Evolutionary conservation across 2,329 filamentous ascomycete species (phyloP), one percentile per base, ranked within the genome.

Genomic region (Colletotrichum tamarilloi): DNA sequence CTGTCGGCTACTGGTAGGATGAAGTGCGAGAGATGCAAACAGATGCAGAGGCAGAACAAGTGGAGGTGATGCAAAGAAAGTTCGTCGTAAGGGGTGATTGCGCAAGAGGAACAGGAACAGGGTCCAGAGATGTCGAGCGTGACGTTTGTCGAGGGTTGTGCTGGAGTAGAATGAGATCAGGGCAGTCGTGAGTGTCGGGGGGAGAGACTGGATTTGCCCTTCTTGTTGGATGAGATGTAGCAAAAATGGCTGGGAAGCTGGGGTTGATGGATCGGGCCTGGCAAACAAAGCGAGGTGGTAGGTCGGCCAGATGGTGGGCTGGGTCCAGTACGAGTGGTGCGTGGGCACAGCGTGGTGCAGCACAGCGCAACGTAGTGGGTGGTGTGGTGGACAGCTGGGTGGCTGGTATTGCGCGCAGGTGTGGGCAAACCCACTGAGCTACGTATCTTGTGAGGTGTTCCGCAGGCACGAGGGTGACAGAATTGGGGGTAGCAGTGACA

Each of bases 211-310:
- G 49, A 73, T 71, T 73, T 71, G 67, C 62, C 62, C 60, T 69
- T 49, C 49, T 62, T 73, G 71, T 71, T 73, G 67, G 71, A 73
- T 58, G 67, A 66, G 46, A 24, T 60, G 67, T 66, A 71, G 71
- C 67, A 73, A 66, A 71, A 73, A 73, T 71, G 71, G 71, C 71
- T 73, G 71, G 71, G 71, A 73, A 73, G 71, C 71, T 70, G 67
- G 71, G 71, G 67, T 55, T 46, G 71, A 73, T 73, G 71, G 67
- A 66, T 70, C 60, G 67, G 56, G 71, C 57, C 68, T 68, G 68
- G 60, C 60, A 70, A 73, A 71, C 71, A 73, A 71, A 71, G 71
- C 71, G 62, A 73, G 60, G 56, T 62, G 71, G 67, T 65, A 66
- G 67, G 67, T 35, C 46, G 46, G 32, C 55, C 19, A 30, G 67